A percentile compares a stretch with the other conserved stretches of the same genome.
Evolutionary conservation across 257 asterid genomes (phyloP).

Genomic region (Fraxinus excelsior): DNA sequence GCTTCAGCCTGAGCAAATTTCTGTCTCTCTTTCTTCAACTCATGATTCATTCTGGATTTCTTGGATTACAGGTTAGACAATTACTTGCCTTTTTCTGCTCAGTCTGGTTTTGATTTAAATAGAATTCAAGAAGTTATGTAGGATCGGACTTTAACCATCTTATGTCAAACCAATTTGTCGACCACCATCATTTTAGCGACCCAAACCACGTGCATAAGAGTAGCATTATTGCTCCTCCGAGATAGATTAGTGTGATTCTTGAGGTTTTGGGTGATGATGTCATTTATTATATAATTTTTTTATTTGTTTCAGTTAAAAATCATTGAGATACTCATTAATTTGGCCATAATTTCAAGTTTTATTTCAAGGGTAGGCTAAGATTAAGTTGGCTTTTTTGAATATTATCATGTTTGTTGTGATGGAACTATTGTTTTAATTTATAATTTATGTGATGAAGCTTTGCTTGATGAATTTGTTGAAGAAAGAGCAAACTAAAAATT

Average conservation of each 20-base stretch:
- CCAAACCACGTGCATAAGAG: no score
- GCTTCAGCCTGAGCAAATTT: constrained; percentile 84
- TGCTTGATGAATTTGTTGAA: constrained; percentile 13
- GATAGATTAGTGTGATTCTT: no score
- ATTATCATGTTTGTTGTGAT: not conserved
- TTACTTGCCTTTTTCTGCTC: not conserved
- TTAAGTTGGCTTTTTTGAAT: not conserved
- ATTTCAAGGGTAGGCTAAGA: constrained; percentile 6
- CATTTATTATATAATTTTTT: no score
- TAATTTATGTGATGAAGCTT: not conserved
- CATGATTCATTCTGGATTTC: constrained; percentile 86
- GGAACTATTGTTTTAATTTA: not conserved
- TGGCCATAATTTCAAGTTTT: not conserved
- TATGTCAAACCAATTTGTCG: no score
- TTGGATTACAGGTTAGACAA: constrained; percentile 78
- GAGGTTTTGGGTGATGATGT: no score
- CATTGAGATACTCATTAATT: not conserved
- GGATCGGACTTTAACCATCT: not conserved
- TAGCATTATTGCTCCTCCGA: no score
- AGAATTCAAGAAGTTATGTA: not conserved
- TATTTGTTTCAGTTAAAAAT: not conserved
- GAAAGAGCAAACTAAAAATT: not conserved
- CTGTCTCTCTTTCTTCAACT: constrained; percentile 75
- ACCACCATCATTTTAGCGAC: no score
- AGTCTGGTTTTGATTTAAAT: not conserved